phyloP scores from a whole-genome alignment of 257 asterid genomes.

The Penstemon barbatus region DNA sequence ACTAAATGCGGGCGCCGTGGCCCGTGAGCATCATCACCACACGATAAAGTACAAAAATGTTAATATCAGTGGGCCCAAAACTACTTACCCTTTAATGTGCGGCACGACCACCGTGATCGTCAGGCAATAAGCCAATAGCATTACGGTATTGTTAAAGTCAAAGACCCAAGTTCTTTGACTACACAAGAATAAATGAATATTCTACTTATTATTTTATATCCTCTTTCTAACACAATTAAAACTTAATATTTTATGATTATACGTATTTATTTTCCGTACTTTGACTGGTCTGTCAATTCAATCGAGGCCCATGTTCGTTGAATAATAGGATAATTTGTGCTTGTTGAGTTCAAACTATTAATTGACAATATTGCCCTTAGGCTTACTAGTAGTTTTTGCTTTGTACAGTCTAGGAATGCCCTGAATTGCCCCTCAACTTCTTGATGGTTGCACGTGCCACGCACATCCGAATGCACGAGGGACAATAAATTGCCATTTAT shows the following conservation, averaged over 20 bases:
- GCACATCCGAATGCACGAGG: too few relatives aligned
- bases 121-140: constrained; percentile 5
- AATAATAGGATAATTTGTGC: constrained; percentile 30
- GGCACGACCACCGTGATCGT: background rate
- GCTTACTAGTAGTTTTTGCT: background rate
- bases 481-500: background rate
- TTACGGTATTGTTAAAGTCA: constrained; percentile 32
- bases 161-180: constrained; percentile 46
- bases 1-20: background rate
- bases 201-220: background rate
- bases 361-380: constrained; percentile 33
- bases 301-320: constrained; percentile 61
- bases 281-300: constrained; percentile 61
- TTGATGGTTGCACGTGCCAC: too few relatives aligned
- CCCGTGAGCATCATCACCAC: too few relatives aligned
- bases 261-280: constrained; percentile 38
- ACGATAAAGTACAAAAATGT: too few relatives aligned
- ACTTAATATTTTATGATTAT: too few relatives aligned
- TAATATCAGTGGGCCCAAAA: too few relatives aligned
- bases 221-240: background rate
- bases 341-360: background rate
- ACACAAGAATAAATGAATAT: constrained; percentile 1
- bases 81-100: background rate
- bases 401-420: background rate
- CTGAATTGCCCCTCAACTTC: constrained; percentile 9